Conservation (phyloP, 2,329 filamentous ascomycete genomes). For the Iodosphaeria phyllophila region DNA sequence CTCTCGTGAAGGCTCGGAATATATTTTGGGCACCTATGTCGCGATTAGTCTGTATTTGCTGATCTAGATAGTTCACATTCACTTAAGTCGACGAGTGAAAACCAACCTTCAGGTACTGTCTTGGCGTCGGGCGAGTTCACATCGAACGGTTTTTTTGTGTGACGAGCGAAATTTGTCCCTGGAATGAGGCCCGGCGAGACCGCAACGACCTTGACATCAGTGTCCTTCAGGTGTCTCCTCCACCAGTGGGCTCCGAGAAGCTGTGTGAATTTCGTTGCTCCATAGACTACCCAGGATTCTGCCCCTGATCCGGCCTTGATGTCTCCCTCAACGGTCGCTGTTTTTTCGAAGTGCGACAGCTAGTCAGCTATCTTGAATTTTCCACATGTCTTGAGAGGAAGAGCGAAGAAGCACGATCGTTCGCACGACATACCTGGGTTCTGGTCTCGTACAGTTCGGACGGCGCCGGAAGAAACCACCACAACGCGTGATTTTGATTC, state of each 20-base stretch:
- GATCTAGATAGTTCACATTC: not conserved
- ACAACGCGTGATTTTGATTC: conserved; percentile 26
- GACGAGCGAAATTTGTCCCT: conserved; percentile 21
- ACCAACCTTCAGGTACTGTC: conserved; percentile 23
- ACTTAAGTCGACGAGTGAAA: not conserved
- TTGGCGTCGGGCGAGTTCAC: conserved; percentile 26
- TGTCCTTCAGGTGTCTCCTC: conserved; percentile 27
- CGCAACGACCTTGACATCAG: conserved; percentile 27
- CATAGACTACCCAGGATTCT: conserved; percentile 15
- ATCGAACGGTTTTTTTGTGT: conserved; percentile 10
- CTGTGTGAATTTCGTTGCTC: conserved; percentile 28
- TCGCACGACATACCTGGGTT: conserved; percentile 17
- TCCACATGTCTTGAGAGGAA: no score
- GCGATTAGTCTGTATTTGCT: not conserved
- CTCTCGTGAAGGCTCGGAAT: conserved; percentile 21
- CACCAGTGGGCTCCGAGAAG: conserved; percentile 35
- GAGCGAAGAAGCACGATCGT: no score
- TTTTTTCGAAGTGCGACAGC: not conserved
- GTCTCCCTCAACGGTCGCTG: conserved; percentile 10
- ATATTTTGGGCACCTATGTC: conserved; percentile 24
- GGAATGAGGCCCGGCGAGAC: conserved; percentile 34
- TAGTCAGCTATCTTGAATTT: no score
- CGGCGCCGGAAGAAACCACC: conserved; percentile 29
- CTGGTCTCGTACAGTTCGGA: conserved; percentile 19
- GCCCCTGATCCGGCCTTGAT: conserved; percentile 17